Percentiles rank a stretch among this genome's conserved stretches.
Evolutionary conservation across 495 filamentous ascomycete species (phyloP).

Genomic region (Tuber indicum): DNA sequence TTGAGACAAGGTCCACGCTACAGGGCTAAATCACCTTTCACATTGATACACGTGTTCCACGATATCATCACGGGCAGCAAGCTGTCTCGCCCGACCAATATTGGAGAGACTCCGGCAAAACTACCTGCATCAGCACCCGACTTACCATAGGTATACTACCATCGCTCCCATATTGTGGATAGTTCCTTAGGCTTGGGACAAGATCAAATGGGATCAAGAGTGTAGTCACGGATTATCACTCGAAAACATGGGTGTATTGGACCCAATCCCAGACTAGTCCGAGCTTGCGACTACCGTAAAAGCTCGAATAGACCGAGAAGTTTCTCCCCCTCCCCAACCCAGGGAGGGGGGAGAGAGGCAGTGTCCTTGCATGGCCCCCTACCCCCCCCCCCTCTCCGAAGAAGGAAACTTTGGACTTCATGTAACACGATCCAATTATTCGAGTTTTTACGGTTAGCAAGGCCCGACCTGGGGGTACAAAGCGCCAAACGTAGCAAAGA

Average conservation of each 20-base stretch:
- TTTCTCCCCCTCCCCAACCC: no score
- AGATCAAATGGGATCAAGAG: background rate
- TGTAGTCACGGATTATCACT: background rate
- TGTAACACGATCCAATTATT: no score
- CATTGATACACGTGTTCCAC: background rate
- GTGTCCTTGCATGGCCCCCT: no score
- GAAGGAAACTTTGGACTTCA: no score
- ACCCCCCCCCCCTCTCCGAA: no score
- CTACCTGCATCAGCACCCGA: no score
- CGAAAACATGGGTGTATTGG: background rate
- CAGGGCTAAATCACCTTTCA: background rate
- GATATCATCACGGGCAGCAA: background rate
- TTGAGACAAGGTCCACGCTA: background rate
- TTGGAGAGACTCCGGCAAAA: background rate
- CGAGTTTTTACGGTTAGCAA: no score
- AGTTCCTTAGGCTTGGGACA: background rate
- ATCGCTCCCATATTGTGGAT: background rate
- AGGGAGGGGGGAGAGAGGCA: no score
- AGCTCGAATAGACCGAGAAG: no score
- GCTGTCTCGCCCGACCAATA: background rate
- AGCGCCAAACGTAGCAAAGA: background rate
- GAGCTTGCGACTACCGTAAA: background rate
- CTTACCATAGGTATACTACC: background rate
- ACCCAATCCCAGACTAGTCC: background rate
- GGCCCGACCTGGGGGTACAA: background rate